phyloP scores from a whole-genome alignment of 768 basidiomycete genomes.

The Fistulinella prunicolor region DNA sequence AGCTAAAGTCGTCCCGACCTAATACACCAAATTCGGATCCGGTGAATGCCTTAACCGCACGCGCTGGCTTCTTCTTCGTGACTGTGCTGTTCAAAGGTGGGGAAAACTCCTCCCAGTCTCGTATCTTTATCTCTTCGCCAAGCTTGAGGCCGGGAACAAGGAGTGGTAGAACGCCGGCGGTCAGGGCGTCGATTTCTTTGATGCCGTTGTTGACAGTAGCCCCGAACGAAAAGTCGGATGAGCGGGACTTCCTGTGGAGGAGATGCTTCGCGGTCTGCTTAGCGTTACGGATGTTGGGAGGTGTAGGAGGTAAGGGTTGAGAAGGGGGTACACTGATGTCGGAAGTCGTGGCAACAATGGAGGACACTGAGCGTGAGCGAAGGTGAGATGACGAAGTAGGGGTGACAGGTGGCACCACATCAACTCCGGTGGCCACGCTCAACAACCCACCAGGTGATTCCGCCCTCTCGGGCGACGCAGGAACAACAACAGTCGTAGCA shows the following conservation, averaged over 20 bases:
- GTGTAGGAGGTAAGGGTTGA: constrained; percentile 72
- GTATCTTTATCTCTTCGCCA: constrained; percentile 54
- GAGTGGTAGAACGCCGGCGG: constrained; percentile 64
- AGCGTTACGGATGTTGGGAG: constrained; percentile 58
- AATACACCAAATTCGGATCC: constrained; percentile 30
- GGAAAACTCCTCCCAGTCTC: constrained; percentile 39
- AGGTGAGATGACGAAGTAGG: constrained; percentile 40
- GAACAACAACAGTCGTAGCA: constrained; percentile 60
- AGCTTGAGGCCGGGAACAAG: constrained; percentile 65
- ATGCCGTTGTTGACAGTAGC: constrained; percentile 47
- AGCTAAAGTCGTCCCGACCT: constrained; percentile 44
- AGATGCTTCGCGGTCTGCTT: constrained; percentile 45
- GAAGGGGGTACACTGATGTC: constrained; percentile 53
- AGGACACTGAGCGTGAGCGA: constrained; percentile 59
- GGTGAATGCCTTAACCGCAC: constrained; percentile 3
- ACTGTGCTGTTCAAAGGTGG: constrained; percentile 36
- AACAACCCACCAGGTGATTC: constrained; percentile 11
- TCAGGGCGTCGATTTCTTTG: constrained; percentile 69
- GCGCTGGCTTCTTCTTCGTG: constrained; percentile 36
- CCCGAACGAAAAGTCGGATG: constrained; percentile 62
- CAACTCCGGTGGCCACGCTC: constrained; percentile 34
- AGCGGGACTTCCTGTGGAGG: constrained; percentile 60
- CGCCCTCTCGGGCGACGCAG: constrained; percentile 43
- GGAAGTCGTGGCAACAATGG: constrained; percentile 40
- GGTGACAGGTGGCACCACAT: constrained; percentile 28